Conservation (phyloP, 2,329 filamentous ascomycete genomes). For the Neonectria hederae region DNA sequence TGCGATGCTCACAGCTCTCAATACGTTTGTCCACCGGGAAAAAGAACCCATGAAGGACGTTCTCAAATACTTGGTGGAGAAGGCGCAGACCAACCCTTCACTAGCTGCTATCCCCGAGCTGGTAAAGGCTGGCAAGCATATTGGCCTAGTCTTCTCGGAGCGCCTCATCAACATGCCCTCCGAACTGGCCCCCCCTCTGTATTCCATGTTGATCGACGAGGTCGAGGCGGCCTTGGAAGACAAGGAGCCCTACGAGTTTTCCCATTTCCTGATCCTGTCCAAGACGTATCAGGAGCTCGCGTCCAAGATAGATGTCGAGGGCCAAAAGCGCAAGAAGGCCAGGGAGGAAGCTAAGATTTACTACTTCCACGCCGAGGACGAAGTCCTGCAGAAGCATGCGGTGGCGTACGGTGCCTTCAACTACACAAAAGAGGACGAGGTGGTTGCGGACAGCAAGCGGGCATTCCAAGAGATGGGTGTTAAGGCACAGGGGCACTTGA, state of each 20-base stretch:
- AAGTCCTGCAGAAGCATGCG: constrained; percentile 83
- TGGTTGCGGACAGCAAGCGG: constrained; percentile 87
- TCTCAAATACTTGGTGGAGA: constrained; percentile 73
- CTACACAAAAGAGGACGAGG: constrained; percentile 84
- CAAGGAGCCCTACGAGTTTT: constrained; percentile 90
- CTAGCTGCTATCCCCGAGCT: constrained; percentile 67
- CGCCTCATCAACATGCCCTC: constrained; percentile 96
- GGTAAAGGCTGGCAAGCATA: constrained; percentile 64
- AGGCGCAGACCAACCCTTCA: constrained; percentile 61
- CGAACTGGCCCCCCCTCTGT: constrained; percentile 92
- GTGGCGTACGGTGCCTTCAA: constrained; percentile 75
- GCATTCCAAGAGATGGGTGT: constrained; percentile 95
- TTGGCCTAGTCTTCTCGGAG: constrained; percentile 91
- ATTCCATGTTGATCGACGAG: constrained; percentile 93
- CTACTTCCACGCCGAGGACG: constrained; percentile 97
- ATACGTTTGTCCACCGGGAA: constrained; percentile 80
- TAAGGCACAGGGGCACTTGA: constrained; percentile 82
- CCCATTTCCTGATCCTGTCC: constrained; percentile 90
- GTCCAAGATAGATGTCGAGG: constrained; percentile 77
- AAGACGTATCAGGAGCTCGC: constrained; percentile 93
- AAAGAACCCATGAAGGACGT: constrained; percentile 78
- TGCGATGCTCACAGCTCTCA: constrained; percentile 89
- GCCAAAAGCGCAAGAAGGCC: constrained; percentile 70
- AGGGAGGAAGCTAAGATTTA: constrained; percentile 71
- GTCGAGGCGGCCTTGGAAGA: constrained; percentile 88